Evolutionary conservation across 2,329 filamentous ascomycete genomes (phyloP).

Genomic region (Pseudogymnoascus sp.): DNA sequence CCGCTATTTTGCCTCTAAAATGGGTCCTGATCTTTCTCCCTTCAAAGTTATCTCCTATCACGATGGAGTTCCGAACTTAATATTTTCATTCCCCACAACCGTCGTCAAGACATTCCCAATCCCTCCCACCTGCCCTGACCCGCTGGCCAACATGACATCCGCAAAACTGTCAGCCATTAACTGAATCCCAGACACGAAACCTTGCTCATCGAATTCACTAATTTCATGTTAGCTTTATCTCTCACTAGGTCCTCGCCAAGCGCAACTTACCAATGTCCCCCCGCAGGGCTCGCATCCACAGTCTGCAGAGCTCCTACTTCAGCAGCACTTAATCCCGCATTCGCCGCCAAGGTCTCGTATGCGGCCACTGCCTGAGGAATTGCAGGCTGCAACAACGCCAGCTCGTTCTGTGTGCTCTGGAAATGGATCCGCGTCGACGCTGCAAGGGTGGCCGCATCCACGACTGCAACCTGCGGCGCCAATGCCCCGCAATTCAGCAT

Average conservation of each 20-base stretch:
- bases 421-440: slow-evolving; percentile 44
- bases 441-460: slow-evolving; percentile 34
- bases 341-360: slow-evolving; percentile 40
- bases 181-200: slow-evolving; percentile 48
- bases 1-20: background rate
- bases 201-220: slow-evolving; percentile 45
- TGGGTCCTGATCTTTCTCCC: background rate
- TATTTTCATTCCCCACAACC: slow-evolving; percentile 22
- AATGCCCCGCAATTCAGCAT: slow-evolving; percentile 48
- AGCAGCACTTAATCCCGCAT: slow-evolving; percentile 34
- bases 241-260: background rate
- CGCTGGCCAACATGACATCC: slow-evolving; percentile 42
- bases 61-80: slow-evolving; percentile 9
- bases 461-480: slow-evolving; percentile 42
- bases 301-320: slow-evolving; percentile 46
- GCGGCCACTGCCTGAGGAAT: slow-evolving; percentile 43
- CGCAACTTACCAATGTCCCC: slow-evolving; percentile 37
- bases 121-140: slow-evolving; percentile 39
- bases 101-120: slow-evolving; percentile 40
- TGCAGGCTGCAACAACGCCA: slow-evolving; percentile 37
- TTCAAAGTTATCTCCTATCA: background rate
- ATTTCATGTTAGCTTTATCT: background rate
- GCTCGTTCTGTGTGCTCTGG: slow-evolving; percentile 45
- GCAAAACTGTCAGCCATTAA: slow-evolving; percentile 45
- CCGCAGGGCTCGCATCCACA: slow-evolving; percentile 45